Percentiles rank a stretch among this genome's conserved stretches.
phyloP scores from a whole-genome alignment of 768 basidiomycete genomes.

The Leccinum subtestaceum region DNA sequence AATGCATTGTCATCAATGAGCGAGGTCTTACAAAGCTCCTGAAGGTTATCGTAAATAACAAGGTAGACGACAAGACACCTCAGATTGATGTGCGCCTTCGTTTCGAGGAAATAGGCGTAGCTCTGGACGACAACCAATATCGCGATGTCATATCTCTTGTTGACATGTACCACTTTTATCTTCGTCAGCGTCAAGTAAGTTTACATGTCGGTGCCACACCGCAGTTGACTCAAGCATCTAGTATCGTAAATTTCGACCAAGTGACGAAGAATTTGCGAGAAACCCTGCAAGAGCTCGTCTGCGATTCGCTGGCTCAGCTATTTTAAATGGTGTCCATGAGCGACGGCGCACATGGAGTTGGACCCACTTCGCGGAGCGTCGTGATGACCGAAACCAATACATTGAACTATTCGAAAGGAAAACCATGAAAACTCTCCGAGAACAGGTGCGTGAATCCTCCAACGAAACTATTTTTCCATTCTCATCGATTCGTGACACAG shows the following conservation, averaged over 20 bases:
- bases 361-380: slow-evolving; percentile 82
- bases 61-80: slow-evolving; percentile 68
- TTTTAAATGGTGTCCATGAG: slow-evolving; percentile 80
- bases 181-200: slow-evolving; percentile 73
- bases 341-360: slow-evolving; percentile 87
- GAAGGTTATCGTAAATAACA: slow-evolving; percentile 81
- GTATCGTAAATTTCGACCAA: slow-evolving; percentile 83
- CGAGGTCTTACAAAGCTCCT: slow-evolving; percentile 3
- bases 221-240: slow-evolving; percentile 14
- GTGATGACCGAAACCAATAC: slow-evolving; percentile 85
- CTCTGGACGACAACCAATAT: slow-evolving; percentile 92
- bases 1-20: background rate
- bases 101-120: slow-evolving; percentile 91
- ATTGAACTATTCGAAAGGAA: slow-evolving; percentile 83
- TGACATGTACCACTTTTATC: slow-evolving; percentile 96
- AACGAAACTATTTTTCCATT: background rate
- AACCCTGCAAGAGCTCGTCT: slow-evolving; percentile 70
- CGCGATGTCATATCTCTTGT: slow-evolving; percentile 88
- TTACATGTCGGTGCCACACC: background rate
- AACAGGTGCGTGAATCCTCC: slow-evolving; percentile 45
- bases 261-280: slow-evolving; percentile 51
- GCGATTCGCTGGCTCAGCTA: slow-evolving; percentile 75
- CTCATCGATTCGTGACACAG: slow-evolving; percentile 31
- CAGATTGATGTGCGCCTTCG: slow-evolving; percentile 83
- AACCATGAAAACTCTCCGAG: slow-evolving; percentile 49